phyloP scores from a whole-genome alignment of 1,284 basidiomycete species.

The Fomitopsis schrenkii region DNA sequence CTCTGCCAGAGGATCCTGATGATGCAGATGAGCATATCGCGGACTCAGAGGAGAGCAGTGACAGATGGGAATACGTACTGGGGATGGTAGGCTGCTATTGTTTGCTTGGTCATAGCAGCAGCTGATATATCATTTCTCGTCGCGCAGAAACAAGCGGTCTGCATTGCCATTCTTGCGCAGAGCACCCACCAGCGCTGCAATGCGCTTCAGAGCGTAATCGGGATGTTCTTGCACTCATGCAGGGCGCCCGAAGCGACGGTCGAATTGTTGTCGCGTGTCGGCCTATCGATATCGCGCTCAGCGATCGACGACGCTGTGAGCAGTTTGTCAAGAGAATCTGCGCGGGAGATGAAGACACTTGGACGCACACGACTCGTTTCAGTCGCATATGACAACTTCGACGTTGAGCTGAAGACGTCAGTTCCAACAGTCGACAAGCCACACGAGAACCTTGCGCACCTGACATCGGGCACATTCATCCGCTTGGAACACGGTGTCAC shows the following conservation, averaged over 20 bases:
- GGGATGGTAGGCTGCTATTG: too few species aligned
- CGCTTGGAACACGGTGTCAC: slow-evolving; percentile 21
- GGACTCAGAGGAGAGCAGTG: too few species aligned
- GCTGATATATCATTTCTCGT: too few species aligned
- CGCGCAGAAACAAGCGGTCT: slow-evolving; percentile 23
- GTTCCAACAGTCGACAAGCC: slow-evolving; percentile 21
- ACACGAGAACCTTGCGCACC: slow-evolving; percentile 15
- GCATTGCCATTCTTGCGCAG: slow-evolving; percentile 27
- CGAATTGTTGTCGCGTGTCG: slow-evolving; percentile 22
- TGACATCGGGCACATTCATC: slow-evolving; percentile 25
- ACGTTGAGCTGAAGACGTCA: slow-evolving; percentile 20
- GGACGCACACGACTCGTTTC: too few species aligned
- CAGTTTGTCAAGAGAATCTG: background rate
- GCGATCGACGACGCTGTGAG: background rate
- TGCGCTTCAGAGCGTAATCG: slow-evolving; percentile 20
- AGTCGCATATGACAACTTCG: slow-evolving; percentile 28
- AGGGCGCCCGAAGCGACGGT: slow-evolving; percentile 22
- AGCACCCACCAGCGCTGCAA: slow-evolving; percentile 25
- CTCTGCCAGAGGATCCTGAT: too few species aligned
- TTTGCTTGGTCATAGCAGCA: too few species aligned
- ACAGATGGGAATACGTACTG: too few species aligned
- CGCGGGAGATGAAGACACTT: too few species aligned
- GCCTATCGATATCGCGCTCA: background rate
- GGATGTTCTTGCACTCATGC: slow-evolving; percentile 27
- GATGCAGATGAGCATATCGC: too few species aligned